phyloP scores from a whole-genome alignment of 2,329 filamentous ascomycete genomes.

The Dactylellina leptospora region DNA sequence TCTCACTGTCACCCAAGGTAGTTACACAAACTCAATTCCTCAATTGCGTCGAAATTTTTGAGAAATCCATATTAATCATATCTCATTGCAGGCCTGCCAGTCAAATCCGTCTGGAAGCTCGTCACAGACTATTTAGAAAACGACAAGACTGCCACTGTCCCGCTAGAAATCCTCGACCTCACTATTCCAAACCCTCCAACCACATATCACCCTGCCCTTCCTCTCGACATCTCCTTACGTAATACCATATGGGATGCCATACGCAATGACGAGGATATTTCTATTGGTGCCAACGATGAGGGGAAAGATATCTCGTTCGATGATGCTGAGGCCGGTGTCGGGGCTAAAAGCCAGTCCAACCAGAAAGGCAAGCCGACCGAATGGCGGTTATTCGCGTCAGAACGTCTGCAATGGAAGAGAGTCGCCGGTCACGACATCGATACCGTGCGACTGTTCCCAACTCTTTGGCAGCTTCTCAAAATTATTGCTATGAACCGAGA shows the following conservation, averaged over 20 bases:
- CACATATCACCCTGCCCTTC: conserved; percentile 35
- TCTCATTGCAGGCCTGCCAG: conserved; percentile 25
- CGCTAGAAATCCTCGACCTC: conserved; percentile 41
- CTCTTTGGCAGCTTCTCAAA: conserved; percentile 45
- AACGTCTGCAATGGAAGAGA: conserved; percentile 44
- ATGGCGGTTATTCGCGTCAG: conserved; percentile 44
- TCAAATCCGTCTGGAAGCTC: conserved; percentile 46
- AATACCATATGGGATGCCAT: conserved; percentile 38
- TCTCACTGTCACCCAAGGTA: conserved; percentile 45
- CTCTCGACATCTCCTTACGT: conserved; percentile 35
- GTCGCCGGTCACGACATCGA: conserved; percentile 47
- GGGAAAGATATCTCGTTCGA: conserved; percentile 44
- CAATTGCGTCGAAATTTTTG: not conserved
- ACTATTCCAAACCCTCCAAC: conserved; percentile 40
- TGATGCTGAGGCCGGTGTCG: conserved; percentile 39
- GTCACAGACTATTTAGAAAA: conserved; percentile 38
- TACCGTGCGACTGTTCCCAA: conserved; percentile 45
- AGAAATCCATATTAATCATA: conserved; percentile 4
- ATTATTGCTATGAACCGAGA: conserved; percentile 48
- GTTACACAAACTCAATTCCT: not conserved
- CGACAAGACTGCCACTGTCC: conserved; percentile 28
- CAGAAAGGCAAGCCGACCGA: conserved; percentile 9
- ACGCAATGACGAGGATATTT: conserved; percentile 29
- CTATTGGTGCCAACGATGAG: conserved; percentile 39
- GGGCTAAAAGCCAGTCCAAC: conserved; percentile 7